Evolutionary conservation across 176 grass and related monocot genomes (phyloP), one percentile per base, ranked within the genome.

Genomic region (Microstegium vimineum): DNA sequence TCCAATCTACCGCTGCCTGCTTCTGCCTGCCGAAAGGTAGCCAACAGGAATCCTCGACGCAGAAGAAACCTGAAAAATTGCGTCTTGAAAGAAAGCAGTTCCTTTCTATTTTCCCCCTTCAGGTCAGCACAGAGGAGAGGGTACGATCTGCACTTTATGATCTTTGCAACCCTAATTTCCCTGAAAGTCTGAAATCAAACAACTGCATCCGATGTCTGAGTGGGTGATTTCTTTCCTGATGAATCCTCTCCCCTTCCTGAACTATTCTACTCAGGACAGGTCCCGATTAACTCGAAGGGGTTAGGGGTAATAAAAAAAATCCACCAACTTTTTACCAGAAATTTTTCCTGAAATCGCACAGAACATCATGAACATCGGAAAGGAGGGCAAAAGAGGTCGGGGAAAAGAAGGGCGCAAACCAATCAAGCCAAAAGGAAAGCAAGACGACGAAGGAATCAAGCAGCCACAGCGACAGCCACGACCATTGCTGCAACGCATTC

Each of bases 381-480:
- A 79, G 83, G 72, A 47, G 23, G 2, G 28, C 65, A 71, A 82
- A 86, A 71, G 65, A 4, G 52, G 77, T 34, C 43, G 28, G 66
- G 56, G n/a, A 25, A 22, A 86, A 82, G 78, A 78, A 78, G 73
- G 83, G 71, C 27, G 77, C 41, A 76, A 66, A 69, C 54, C 78
- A 80, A 73, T 82, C 73, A 80, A 71, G 66, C 23, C 22, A 52
- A 63, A 86, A 82, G 52, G 56, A 85, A 82, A 69, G n/a, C 57
- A 78, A 73, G 34, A 62, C 69, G 30, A 85, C 59, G 77, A 89
- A 89, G 89, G 73, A 94, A 94, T 85, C 80, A 61, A 71, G 67
- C 71, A 81, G 56, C 34, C 86, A 40, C 79, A 81, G 56, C 34
- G 84, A 40, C 79, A 85, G 65, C 62, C 89, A 75, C 77, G 57